Evolutionary conservation across 352 stramenopile genomes (phyloP), one percentile per base, ranked within the genome.

Genomic region (Globisporangium mamillatum): DNA sequence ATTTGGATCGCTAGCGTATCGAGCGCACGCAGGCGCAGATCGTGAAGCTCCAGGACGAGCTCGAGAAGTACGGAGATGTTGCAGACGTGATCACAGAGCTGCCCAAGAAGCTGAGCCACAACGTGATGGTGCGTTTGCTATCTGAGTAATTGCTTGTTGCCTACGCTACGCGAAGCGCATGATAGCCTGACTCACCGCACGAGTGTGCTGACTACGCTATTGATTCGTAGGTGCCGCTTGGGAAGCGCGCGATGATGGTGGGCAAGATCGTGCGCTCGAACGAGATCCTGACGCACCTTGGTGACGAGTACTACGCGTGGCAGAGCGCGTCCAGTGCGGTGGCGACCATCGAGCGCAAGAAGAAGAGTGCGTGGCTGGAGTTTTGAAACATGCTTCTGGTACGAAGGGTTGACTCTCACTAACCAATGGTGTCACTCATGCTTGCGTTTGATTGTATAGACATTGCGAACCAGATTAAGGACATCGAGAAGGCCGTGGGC

Each of bases 221-320:
- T 24, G 44, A 9, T 22, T 4, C 44, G 5, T 41, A 87, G 80
- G 75, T 90, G 27, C 88, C 88, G 38, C 73, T 96, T 22, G 88
- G 88, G 27, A 94, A 94, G 73, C 84, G 87, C 36, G 85, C 86
- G 1, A 94, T 94, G 82, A 83, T 91, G 56, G 85, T 87, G 2
- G 88, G 88, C 53, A 92, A 88, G 64, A 91, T 96, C 50, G 76
- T 94, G 61, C 86, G 86, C 57, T 89, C 88, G 38, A 96, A 96
- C 48, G 88, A 96, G 74, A 80, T 96, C 60, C 72, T 94, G 14
- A 82, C 85, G 38, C 86, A 94, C 66, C 65, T 96, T 34, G 88
- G 88, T 7, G 86, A 93, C 67, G 82, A 93, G 12, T 92, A 91
- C 72, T 94, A 89, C 70, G 80, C 83, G 29, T 94, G 88, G 86